Percentiles rank a stretch among this genome's conserved stretches.
These are phyloP conservation scores for Daldinia caldariorum DNA, from an alignment of 495 filamentous ascomycete genomes.

Conservation along the genomic window DNA sequence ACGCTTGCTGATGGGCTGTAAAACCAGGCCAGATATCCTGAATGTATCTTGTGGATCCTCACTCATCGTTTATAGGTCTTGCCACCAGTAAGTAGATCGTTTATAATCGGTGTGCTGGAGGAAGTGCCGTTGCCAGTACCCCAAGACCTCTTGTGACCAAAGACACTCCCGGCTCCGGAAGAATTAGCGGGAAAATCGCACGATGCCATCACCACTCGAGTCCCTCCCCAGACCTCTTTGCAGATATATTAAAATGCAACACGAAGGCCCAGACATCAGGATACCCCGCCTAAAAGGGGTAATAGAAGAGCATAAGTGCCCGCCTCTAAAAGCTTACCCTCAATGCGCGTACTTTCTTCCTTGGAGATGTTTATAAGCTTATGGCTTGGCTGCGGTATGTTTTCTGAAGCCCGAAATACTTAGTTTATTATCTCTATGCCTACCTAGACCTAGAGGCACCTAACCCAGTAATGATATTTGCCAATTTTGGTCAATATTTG, in stretches of 20 bases:
- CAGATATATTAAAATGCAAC: conserved; percentile 44
- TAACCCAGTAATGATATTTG: background rate
- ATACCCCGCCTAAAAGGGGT: conserved; percentile 26
- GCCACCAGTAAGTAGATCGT: conserved; percentile 18
- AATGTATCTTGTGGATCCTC: background rate
- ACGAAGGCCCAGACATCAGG: conserved; percentile 15
- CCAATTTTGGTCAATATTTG: no score
- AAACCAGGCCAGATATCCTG: background rate
- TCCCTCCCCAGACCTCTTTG: conserved; percentile 5
- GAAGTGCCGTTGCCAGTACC: conserved; percentile 41
- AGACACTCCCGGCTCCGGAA: conserved; percentile 42
- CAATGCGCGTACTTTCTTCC: conserved; percentile 23
- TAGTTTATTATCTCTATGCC: background rate
- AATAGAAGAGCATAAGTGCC: conserved; percentile 20
- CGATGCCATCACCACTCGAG: conserved; percentile 23
- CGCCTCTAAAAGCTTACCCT: conserved; percentile 21
- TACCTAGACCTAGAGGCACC: no score
- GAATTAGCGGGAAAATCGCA: conserved; percentile 50
- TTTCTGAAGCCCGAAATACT: background rate
- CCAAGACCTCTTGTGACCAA: conserved; percentile 19
- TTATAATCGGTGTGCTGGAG: conserved; percentile 1
- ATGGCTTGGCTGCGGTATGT: conserved; percentile 23
- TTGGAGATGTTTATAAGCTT: conserved; percentile 12
- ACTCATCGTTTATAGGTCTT: background rate
- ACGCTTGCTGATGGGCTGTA: background rate